These are phyloP conservation scores for Staphylotrichum longicolle DNA, from an alignment of 495 filamentous ascomycete species.

Conservation along the genomic window DNA sequence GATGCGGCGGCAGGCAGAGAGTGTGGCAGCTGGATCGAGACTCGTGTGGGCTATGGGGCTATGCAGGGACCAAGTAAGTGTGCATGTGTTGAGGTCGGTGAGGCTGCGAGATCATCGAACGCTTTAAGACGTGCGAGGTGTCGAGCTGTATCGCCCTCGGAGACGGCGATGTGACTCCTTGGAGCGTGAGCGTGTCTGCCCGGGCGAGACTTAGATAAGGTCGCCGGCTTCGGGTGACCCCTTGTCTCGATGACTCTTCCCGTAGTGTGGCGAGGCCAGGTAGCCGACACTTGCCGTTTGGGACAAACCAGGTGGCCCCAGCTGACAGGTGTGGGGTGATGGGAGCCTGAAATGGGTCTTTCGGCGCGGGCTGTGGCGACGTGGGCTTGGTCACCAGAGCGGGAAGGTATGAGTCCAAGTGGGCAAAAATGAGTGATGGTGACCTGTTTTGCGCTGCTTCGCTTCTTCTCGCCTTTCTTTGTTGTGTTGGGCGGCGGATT, in stretches of 20 bases:
- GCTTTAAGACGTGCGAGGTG: conserved; percentile 19
- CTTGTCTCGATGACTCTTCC: conserved; percentile 50
- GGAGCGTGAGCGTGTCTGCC: conserved; percentile 34
- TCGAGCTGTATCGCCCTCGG: conserved; percentile 20
- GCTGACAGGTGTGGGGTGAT: conserved; percentile 41
- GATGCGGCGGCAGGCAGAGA: conserved; percentile 9
- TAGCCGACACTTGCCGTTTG: conserved; percentile 43
- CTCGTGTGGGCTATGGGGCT: not conserved
- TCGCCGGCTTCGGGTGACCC: conserved; percentile 35
- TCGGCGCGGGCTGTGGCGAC: conserved; percentile 32
- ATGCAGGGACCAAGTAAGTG: conserved; percentile 17
- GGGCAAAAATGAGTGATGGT: conserved; percentile 15
- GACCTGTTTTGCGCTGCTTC: conserved; percentile 1
- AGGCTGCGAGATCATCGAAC: conserved; percentile 19
- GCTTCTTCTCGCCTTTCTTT: conserved; percentile 20
- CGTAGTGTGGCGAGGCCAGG: conserved; percentile 35
- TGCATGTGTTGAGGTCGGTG: conserved; percentile 10
- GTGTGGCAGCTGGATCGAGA: conserved; percentile 1
- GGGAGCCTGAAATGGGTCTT: conserved; percentile 43
- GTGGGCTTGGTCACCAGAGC: conserved; percentile 22
- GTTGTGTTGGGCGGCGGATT: conserved; percentile 12
- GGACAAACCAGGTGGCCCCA: conserved; percentile 46
- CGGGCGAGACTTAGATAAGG: conserved; percentile 37
- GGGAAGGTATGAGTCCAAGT: not conserved
- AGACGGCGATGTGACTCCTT: conserved; percentile 38